Percentiles rank a stretch among this genome's conserved stretches.
Conservation (phyloP, 2,329 filamentous ascomycete genomes). For the Fusarium vanettenii region DNA sequence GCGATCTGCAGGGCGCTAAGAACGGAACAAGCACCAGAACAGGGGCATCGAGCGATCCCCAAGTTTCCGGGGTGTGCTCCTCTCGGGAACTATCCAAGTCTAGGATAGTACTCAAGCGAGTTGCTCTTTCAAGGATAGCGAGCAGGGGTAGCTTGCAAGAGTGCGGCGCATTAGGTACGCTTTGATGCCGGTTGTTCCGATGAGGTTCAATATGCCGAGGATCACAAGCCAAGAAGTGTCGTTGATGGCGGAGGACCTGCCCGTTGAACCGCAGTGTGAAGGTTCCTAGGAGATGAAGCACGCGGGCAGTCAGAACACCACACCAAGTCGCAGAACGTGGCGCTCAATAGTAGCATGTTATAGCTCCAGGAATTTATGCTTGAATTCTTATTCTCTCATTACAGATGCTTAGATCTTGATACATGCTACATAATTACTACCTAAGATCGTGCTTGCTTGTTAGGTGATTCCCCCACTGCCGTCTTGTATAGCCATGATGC, state of each 20-base stretch:
- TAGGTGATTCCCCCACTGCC: slow-evolving; percentile 45
- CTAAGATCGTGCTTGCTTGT: slow-evolving; percentile 33
- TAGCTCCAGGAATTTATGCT: slow-evolving; percentile 19
- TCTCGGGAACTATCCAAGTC: slow-evolving; percentile 6
- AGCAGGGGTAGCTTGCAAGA: background rate
- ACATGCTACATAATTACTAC: background rate
- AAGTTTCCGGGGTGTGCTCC: background rate
- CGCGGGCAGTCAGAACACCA: background rate
- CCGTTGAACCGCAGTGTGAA: background rate
- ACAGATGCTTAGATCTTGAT: background rate
- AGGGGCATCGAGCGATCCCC: slow-evolving; percentile 12
- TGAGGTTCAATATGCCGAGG: background rate
- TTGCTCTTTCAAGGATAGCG: background rate
- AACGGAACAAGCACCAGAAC: slow-evolving; percentile 28
- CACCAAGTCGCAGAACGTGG: background rate
- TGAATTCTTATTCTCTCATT: slow-evolving; percentile 19
- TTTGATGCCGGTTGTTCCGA: background rate
- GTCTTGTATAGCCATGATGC: slow-evolving; percentile 67
- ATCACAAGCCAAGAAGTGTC: slow-evolving; percentile 3
- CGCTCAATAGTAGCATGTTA: slow-evolving; percentile 2
- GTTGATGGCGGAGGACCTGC: background rate
- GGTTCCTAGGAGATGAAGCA: background rate
- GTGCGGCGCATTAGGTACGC: background rate
- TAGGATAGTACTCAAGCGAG: background rate
- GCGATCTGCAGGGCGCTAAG: slow-evolving; percentile 3